Evolutionary conservation across 2,329 filamentous ascomycete species (phyloP).

Genomic region (Hirsutella rhossiliensis): DNA sequence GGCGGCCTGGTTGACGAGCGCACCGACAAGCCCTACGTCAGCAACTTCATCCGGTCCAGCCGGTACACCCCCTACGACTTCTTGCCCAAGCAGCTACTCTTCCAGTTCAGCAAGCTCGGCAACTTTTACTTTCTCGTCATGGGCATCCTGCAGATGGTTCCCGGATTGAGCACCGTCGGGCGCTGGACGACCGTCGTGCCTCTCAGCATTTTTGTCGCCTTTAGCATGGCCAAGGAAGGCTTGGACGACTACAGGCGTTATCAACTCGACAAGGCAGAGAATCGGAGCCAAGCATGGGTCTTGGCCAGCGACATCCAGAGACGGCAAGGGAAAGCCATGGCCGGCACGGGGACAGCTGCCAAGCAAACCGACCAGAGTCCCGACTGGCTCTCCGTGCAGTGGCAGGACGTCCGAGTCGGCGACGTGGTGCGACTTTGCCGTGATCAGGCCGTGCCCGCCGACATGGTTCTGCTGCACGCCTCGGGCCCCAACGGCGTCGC

Average conservation of each 20-base stretch:
- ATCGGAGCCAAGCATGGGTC: slow-evolving; percentile 57
- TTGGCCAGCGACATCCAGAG: slow-evolving; percentile 27
- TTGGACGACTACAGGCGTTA: slow-evolving; percentile 77
- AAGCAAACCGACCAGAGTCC: too few species aligned
- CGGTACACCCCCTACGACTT: slow-evolving; percentile 80
- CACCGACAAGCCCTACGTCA: slow-evolving; percentile 35
- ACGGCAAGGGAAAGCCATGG: slow-evolving; percentile 11
- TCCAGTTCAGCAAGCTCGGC: slow-evolving; percentile 75
- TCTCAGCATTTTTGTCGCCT: slow-evolving; percentile 61
- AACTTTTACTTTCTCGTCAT: slow-evolving; percentile 84
- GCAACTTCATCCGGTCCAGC: slow-evolving; percentile 64
- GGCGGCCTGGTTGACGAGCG: slow-evolving; percentile 47
- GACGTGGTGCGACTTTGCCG: slow-evolving; percentile 40
- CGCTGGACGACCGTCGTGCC: slow-evolving; percentile 64
- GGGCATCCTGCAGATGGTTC: slow-evolving; percentile 70
- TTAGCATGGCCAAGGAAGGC: slow-evolving; percentile 77
- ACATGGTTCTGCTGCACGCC: slow-evolving; percentile 68
- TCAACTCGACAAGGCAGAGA: slow-evolving; percentile 71
- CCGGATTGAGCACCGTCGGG: slow-evolving; percentile 64
- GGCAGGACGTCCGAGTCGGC: slow-evolving; percentile 36
- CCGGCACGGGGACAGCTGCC: too few species aligned
- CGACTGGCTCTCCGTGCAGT: slow-evolving; percentile 41
- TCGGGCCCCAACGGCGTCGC: slow-evolving; percentile 68
- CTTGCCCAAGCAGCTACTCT: slow-evolving; percentile 70
- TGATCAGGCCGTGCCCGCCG: slow-evolving; percentile 72